Evolutionary conservation across 768 basidiomycete species (phyloP).

Genomic region (Artomyces pyxidatus): DNA sequence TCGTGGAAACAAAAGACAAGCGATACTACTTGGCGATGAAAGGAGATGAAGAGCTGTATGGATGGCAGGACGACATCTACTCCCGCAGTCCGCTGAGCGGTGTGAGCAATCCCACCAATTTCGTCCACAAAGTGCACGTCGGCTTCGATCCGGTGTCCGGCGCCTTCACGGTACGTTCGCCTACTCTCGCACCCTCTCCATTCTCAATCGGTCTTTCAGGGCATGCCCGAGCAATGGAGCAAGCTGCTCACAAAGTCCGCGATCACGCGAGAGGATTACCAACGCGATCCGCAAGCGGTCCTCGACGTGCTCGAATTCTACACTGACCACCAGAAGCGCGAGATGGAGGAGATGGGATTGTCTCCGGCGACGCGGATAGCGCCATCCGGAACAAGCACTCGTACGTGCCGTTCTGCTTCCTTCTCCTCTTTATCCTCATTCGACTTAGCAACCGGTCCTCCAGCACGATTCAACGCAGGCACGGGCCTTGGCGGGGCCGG

Average conservation of each 20-base stretch:
- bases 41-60: slow-evolving; percentile 94
- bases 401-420: slow-evolving; percentile 11
- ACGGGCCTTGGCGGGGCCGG: slow-evolving; percentile 78
- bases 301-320: slow-evolving; percentile 98
- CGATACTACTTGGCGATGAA: slow-evolving; percentile 77
- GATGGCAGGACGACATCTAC: slow-evolving; percentile 97
- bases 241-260: slow-evolving; percentile 95
- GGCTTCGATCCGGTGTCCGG: slow-evolving; percentile 93
- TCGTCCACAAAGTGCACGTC: slow-evolving; percentile 97
- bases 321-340: slow-evolving; percentile 95
- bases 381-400: slow-evolving; percentile 15
- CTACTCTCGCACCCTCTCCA: not conserved
- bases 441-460: slow-evolving; percentile 34
- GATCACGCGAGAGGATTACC: slow-evolving; percentile 97
- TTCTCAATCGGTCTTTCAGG: slow-evolving; percentile 50
- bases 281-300: slow-evolving; percentile 94
- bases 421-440: slow-evolving; percentile 27
- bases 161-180: slow-evolving; percentile 78
- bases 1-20: slow-evolving; percentile 80
- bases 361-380: slow-evolving; percentile 16
- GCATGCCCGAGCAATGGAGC: slow-evolving; percentile 96
- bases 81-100: slow-evolving; percentile 87
- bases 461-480: slow-evolving; percentile 82
- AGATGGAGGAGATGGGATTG: slow-evolving; percentile 58
- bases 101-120: slow-evolving; percentile 91